These are phyloP conservation scores for Parietichytrium sp. DNA, from an alignment of 108 stramenopile genomes.

Conservation along the genomic window DNA sequence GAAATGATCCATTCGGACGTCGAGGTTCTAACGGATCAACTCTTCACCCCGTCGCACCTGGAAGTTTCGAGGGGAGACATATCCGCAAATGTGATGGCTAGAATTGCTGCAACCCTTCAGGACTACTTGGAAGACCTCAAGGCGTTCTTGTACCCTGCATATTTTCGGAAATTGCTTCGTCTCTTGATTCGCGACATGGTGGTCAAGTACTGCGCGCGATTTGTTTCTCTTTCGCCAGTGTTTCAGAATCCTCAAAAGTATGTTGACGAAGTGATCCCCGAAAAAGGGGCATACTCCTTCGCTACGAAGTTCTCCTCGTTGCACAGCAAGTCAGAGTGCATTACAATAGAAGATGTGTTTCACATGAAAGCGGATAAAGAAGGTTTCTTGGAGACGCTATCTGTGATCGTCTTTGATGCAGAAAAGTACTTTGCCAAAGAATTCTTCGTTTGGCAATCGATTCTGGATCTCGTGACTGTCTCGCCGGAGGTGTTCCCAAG, in stretches of 20 bases:
- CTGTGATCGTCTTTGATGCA: background rate
- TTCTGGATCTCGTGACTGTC: background rate
- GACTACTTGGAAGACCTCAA: conserved; percentile 13
- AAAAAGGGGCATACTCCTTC: background rate
- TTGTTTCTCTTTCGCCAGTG: background rate
- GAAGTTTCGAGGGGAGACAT: background rate
- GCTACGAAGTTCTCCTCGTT: background rate
- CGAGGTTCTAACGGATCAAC: background rate
- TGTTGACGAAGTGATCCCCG: background rate
- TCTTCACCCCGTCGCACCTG: conserved; percentile 17
- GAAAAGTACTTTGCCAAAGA: background rate
- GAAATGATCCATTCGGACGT: conserved; percentile 21
- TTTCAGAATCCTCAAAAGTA: background rate
- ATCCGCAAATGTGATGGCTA: background rate
- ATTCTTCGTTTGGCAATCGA: background rate
- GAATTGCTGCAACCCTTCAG: conserved; percentile 8
- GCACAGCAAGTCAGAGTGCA: no score
- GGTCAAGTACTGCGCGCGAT: background rate
- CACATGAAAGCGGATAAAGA: conserved; percentile 34
- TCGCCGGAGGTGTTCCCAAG: background rate
- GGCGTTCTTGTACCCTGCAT: background rate
- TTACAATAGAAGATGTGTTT: conserved; percentile 35
- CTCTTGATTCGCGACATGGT: background rate
- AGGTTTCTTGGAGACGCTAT: background rate
- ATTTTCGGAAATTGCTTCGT: background rate